Conservation (phyloP, 2,329 filamentous ascomycete species). For the Rutstroemia sp. region DNA sequence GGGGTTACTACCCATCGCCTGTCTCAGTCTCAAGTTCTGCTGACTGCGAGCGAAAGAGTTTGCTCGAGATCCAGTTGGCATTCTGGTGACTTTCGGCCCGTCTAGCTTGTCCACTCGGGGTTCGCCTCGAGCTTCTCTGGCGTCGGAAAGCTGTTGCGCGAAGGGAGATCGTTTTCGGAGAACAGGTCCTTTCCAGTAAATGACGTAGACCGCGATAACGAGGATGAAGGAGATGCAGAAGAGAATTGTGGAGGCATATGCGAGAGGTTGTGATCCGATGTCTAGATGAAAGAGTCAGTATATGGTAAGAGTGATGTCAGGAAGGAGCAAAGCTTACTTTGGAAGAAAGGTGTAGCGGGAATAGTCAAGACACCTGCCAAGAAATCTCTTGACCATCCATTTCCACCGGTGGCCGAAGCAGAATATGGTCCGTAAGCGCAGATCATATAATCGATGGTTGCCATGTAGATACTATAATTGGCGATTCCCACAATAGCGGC, state of each 20-base stretch:
- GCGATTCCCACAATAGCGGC: conserved; percentile 61
- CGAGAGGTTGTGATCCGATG: conserved; percentile 46
- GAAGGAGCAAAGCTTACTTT: conserved; percentile 29
- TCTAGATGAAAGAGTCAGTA: conserved; percentile 29
- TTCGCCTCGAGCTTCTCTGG: neutral
- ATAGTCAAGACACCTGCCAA: conserved; percentile 65
- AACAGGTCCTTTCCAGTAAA: conserved; percentile 56
- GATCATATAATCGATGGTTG: conserved; percentile 72
- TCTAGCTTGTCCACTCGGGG: neutral
- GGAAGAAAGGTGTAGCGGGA: conserved; percentile 57
- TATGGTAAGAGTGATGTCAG: neutral
- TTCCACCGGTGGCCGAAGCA: conserved; percentile 68
- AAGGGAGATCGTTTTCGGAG: conserved; percentile 57
- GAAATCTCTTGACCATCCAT: conserved; percentile 67
- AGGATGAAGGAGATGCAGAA: conserved; percentile 53
- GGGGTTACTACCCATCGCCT: conserved; percentile 13
- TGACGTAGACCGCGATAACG: conserved; percentile 55
- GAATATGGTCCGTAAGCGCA: conserved; percentile 67
- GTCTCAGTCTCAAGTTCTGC: conserved; percentile 22
- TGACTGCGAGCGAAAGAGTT: conserved; percentile 17
- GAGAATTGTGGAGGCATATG: conserved; percentile 57
- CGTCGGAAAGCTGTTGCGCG: conserved; percentile 50
- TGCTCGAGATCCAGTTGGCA: conserved; percentile 14
- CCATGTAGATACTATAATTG: conserved; percentile 67
- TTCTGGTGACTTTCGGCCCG: conserved; percentile 8